Conservation (phyloP, 108 stramenopile genomes). For the Cyclotella cryptica region DNA sequence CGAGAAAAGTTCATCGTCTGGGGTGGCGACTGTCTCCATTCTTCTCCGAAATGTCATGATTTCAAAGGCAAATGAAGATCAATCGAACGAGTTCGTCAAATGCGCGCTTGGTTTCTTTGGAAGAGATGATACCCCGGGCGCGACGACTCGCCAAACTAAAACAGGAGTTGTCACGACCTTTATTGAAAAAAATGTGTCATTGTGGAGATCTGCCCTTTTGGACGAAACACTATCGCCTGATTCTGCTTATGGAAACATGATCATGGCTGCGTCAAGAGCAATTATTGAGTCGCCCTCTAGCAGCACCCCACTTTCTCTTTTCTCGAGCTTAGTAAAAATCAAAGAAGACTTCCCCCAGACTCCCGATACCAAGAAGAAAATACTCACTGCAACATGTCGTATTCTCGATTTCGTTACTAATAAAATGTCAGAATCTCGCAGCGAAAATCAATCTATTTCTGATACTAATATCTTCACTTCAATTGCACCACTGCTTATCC, state of each 20-base stretch:
- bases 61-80: constrained; percentile 15
- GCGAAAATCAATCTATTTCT: neutral
- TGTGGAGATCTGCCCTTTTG: constrained; percentile 31
- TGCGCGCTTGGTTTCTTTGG: constrained; percentile 14
- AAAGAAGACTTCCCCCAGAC: neutral
- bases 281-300: constrained; percentile 41
- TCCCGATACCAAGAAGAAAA: constrained; percentile 17
- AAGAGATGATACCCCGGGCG: neutral
- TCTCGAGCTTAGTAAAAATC: constrained; percentile 23
- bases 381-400: constrained; percentile 25
- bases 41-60: constrained; percentile 33
- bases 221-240: constrained; percentile 7
- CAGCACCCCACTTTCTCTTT: constrained; percentile 28
- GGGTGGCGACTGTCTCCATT: constrained; percentile 5
- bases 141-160: neutral
- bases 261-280: constrained; percentile 30
- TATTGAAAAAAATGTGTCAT: constrained; percentile 24
- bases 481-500: constrained; percentile 38
- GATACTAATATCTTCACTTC: constrained; percentile 21
- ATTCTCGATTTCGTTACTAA: constrained; percentile 29
- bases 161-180: constrained; percentile 11
- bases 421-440: neutral
- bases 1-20: constrained; percentile 4
- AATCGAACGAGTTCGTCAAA: constrained; percentile 23
- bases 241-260: constrained; percentile 25